Conservation (phyloP, 176 grass and related monocot species). For the Saccharum officinarum region DNA sequence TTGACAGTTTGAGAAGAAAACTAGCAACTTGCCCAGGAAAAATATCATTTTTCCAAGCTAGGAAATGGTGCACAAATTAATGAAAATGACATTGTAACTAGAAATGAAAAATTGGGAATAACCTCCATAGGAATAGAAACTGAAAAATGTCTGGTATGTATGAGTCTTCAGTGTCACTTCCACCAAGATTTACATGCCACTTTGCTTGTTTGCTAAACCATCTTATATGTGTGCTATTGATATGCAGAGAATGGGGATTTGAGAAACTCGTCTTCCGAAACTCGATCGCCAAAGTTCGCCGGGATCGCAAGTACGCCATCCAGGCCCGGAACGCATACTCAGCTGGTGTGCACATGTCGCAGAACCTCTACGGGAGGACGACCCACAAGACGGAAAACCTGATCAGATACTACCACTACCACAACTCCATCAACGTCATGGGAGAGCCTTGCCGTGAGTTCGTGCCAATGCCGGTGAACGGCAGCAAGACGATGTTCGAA, state of each 20-base stretch:
- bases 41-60: background rate
- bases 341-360: constrained; percentile 84
- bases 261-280: constrained; percentile 87
- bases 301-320: constrained; percentile 92
- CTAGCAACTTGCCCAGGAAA: background rate
- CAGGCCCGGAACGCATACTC: constrained; percentile 67
- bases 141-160: background rate
- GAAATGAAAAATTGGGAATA: background rate
- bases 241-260: constrained; percentile 81
- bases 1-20: background rate
- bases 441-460: constrained; percentile 77
- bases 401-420: constrained; percentile 93
- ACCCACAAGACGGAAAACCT: constrained; percentile 74
- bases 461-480: constrained; percentile 30
- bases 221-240: background rate
- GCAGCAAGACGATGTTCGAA: constrained; percentile 56
- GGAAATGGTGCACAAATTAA: background rate
- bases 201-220: background rate
- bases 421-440: constrained; percentile 79
- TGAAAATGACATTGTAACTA: background rate
- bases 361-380: constrained; percentile 64
- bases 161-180: background rate
- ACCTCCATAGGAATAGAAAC: background rate
- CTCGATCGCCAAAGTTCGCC: constrained; percentile 52
- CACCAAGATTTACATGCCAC: background rate